Evolutionary conservation across 768 basidiomycete species (phyloP).

Genomic region (Pleurotus platypus): DNA sequence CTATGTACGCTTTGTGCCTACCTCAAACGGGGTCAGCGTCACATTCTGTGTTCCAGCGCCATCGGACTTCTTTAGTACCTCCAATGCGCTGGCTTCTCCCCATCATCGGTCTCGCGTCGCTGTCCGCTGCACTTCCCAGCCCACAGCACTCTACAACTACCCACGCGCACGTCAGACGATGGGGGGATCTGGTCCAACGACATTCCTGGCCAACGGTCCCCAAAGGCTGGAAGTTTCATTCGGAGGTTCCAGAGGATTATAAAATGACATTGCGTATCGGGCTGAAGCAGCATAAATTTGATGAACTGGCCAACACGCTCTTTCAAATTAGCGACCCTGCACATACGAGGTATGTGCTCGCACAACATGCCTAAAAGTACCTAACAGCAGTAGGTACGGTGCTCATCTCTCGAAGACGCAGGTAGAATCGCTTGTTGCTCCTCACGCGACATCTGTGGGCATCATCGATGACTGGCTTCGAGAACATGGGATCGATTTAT

Average conservation of each 20-base stretch:
- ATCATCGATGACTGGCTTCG: conserved; percentile 60
- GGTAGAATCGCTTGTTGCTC: conserved; percentile 59
- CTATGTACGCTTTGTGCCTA: too few relatives aligned
- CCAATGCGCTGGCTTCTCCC: neutral
- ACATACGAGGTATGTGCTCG: conserved; percentile 35
- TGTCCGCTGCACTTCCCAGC: neutral
- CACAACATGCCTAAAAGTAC: neutral
- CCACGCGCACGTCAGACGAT: neutral
- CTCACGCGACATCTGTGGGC: conserved; percentile 50
- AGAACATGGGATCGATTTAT: conserved; percentile 47
- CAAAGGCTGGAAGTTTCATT: conserved; percentile 45
- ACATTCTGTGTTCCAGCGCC: too few relatives aligned
- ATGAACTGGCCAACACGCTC: conserved; percentile 44
- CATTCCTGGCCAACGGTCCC: conserved; percentile 25
- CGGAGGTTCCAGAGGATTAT: conserved; percentile 39
- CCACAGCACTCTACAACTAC: too few relatives aligned
- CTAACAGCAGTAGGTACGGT: conserved; percentile 31
- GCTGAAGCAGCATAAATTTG: conserved; percentile 49
- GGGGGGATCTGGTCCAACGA: conserved; percentile 9
- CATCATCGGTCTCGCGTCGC: neutral
- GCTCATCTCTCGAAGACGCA: conserved; percentile 60
- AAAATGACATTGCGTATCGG: conserved; percentile 53
- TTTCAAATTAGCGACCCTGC: conserved; percentile 53
- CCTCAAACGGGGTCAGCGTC: too few relatives aligned
- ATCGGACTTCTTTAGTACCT: too few relatives aligned